Evolutionary conservation across 345 rosid genomes (phyloP).

Genomic region (Populus pruinosa): DNA sequence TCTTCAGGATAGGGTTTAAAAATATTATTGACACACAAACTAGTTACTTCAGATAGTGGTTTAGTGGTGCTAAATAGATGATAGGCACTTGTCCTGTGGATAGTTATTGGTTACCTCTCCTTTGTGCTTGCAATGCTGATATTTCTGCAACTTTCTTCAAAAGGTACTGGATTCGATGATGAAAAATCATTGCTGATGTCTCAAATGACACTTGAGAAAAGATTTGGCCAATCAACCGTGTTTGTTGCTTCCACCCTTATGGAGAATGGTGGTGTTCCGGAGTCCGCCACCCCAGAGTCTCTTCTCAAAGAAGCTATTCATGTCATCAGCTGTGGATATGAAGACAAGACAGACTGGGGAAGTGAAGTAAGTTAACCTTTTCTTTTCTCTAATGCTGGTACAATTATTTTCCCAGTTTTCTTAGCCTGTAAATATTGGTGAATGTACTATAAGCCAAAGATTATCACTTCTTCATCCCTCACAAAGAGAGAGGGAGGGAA

Average conservation of each 20-base stretch:
- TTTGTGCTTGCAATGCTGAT: neutral
- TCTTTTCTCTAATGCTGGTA: neutral
- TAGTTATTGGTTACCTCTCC: neutral
- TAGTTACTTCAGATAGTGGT: neutral
- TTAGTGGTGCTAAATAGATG: neutral
- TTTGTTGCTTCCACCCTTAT: conserved; percentile 40
- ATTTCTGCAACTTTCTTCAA: neutral
- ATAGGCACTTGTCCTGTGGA: neutral
- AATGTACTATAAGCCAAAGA: neutral
- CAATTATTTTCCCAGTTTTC: neutral
- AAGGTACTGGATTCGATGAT: conserved; percentile 38
- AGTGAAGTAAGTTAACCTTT: conserved; percentile 24
- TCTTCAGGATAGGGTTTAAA: neutral
- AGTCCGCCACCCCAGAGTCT: conserved; percentile 33
- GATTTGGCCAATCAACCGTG: conserved; percentile 43
- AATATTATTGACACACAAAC: neutral
- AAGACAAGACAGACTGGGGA: conserved; percentile 51
- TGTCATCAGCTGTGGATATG: conserved; percentile 47
- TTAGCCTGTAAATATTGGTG: neutral
- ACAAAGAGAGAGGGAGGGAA: too few species aligned
- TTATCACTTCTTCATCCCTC: neutral
- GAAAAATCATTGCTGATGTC: conserved; percentile 42
- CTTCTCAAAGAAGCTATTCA: conserved; percentile 46
- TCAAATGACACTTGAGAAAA: conserved; percentile 41
- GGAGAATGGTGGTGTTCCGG: conserved; percentile 44